Evolutionary conservation across 345 rosid genomes (phyloP).

Genomic region (Bruguiera sexangula): DNA sequence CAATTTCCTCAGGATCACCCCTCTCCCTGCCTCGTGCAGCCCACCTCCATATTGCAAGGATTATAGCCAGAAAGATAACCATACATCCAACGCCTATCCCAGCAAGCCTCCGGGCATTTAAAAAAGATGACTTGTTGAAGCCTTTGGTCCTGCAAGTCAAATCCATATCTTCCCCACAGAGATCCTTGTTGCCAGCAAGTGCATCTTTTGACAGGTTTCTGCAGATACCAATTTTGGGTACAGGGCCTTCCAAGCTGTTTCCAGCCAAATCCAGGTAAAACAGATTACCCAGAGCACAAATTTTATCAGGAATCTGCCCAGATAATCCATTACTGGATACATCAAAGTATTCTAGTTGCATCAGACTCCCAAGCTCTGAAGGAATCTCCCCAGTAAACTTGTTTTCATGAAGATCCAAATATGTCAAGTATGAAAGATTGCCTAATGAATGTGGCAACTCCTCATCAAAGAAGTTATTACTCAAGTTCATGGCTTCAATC

Average conservation of each 20-base stretch:
- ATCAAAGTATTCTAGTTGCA: slow-evolving; percentile 64
- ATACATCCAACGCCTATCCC: slow-evolving; percentile 43
- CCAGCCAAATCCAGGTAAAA: slow-evolving; percentile 46
- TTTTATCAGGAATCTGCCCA: slow-evolving; percentile 55
- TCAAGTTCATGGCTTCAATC: slow-evolving; percentile 61
- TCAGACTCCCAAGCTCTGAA: slow-evolving; percentile 49
- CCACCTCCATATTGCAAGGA: slow-evolving; percentile 46
- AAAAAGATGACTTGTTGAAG: slow-evolving; percentile 25
- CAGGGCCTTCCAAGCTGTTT: slow-evolving; percentile 58
- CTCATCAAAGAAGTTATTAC: slow-evolving; percentile 53
- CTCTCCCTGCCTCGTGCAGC: slow-evolving; percentile 30
- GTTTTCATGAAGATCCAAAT: slow-evolving; percentile 61
- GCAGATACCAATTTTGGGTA: slow-evolving; percentile 61
- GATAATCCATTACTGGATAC: slow-evolving; percentile 55
- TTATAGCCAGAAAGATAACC: slow-evolving; percentile 31
- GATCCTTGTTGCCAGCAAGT: slow-evolving; percentile 56
- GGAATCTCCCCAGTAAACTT: slow-evolving; percentile 64
- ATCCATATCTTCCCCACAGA: slow-evolving; percentile 52
- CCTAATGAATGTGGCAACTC: slow-evolving; percentile 56
- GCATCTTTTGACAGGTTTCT: slow-evolving; percentile 41
- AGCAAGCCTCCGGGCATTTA: slow-evolving; percentile 50
- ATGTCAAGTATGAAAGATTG: slow-evolving; percentile 58
- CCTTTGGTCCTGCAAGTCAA: slow-evolving; percentile 43
- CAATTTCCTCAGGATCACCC: slow-evolving; percentile 41
- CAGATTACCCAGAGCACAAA: slow-evolving; percentile 51